These are phyloP conservation scores for Jasminum sambac DNA, from an alignment of 257 asterid genomes.

Conservation along the genomic window DNA sequence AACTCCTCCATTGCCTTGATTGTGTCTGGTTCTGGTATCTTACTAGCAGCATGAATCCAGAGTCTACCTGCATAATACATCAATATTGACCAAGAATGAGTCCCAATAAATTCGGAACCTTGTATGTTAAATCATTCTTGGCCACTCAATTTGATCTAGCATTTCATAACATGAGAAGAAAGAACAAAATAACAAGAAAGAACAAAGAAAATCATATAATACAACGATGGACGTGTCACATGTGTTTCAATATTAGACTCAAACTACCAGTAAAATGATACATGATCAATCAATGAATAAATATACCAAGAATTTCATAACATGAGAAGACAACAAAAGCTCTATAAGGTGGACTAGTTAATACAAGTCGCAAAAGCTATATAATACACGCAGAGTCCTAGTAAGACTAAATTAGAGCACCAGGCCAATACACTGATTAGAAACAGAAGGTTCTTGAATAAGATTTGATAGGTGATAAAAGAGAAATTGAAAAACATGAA, in stretches of 20 bases:
- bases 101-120: not conserved
- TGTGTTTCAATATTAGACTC: not conserved
- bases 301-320: not conserved
- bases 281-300: not conserved
- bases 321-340: not conserved
- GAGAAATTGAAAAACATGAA: not conserved
- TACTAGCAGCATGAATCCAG: conserved; percentile 98
- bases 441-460: not conserved
- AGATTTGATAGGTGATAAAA: not conserved
- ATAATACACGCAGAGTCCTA: not conserved
- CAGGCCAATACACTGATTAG: not conserved
- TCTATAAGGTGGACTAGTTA: not conserved
- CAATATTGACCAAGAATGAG: not conserved
- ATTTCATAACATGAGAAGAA: not conserved
- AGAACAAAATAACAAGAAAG: not conserved
- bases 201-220: too few species aligned
- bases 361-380: not conserved
- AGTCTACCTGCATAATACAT: conserved; percentile 60
- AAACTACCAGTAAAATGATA: not conserved
- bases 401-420: not conserved
- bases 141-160: not conserved
- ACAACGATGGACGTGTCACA: not conserved
- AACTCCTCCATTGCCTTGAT: conserved; percentile 93
- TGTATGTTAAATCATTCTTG: not conserved
- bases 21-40: conserved; percentile 87